These are phyloP conservation scores for Alternaria viburni DNA, from an alignment of 2,329 filamentous ascomycete species.

Conservation along the genomic window DNA sequence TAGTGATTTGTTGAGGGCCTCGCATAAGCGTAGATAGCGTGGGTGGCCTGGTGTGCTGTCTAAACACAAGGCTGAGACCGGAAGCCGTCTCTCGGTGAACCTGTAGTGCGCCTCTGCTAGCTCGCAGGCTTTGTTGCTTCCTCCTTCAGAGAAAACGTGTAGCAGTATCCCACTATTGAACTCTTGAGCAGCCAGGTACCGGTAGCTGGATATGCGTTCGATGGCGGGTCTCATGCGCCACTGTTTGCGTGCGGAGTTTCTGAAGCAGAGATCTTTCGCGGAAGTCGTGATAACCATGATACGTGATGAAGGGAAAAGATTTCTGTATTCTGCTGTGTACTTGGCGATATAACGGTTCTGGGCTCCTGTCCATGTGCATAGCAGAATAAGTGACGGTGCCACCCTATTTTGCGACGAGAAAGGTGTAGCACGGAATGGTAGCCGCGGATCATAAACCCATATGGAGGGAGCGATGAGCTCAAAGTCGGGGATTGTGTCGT, in stretches of 20 bases:
- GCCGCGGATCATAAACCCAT: slow-evolving; percentile 16
- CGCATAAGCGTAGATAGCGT: slow-evolving; percentile 28
- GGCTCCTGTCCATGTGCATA: slow-evolving; percentile 42
- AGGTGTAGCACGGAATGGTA: not conserved
- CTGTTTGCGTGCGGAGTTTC: slow-evolving; percentile 26
- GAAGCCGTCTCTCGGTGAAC: slow-evolving; percentile 22
- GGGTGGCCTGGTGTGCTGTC: slow-evolving; percentile 39
- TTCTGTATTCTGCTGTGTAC: slow-evolving; percentile 31
- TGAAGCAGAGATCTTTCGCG: slow-evolving; percentile 31
- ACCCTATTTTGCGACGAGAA: not conserved
- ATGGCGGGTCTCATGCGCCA: slow-evolving; percentile 26
- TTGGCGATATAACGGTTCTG: slow-evolving; percentile 29
- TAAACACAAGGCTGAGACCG: slow-evolving; percentile 26
- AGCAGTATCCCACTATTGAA: slow-evolving; percentile 21
- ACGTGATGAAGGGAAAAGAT: slow-evolving; percentile 28
- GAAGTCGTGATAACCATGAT: slow-evolving; percentile 38
- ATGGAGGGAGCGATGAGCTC: slow-evolving; percentile 21
- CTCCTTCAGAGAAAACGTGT: slow-evolving; percentile 40
- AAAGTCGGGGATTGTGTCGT: slow-evolving; percentile 18
- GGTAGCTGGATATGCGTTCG: slow-evolving; percentile 17
- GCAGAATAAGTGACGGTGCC: slow-evolving; percentile 29
- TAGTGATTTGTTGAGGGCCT: slow-evolving; percentile 29
- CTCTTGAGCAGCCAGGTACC: not conserved
- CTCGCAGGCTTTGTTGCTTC: slow-evolving; percentile 36
- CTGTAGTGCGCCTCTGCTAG: slow-evolving; percentile 27